phyloP scores from a whole-genome alignment of 2,329 filamentous ascomycete species.

The Fusarium abutilonis region DNA sequence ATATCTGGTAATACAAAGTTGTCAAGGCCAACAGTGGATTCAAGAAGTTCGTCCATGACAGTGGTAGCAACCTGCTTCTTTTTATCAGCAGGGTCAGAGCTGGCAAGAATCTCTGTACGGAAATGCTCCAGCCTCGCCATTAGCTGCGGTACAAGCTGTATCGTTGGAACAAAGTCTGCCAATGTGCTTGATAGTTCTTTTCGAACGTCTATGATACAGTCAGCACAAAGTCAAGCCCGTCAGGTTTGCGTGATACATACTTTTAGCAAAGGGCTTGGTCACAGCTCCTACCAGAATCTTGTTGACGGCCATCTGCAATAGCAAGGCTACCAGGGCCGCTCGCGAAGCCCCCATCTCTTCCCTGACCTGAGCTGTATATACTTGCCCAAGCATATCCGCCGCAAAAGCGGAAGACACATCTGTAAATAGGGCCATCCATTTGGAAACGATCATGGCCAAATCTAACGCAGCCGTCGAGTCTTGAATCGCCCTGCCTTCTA shows the following conservation, averaged over 20 bases:
- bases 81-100: conserved; percentile 64
- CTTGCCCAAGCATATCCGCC: conserved; percentile 58
- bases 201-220: conserved; percentile 53
- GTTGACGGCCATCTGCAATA: conserved; percentile 71
- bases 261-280: conserved; percentile 62
- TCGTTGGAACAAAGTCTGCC: conserved; percentile 64
- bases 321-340: conserved; percentile 70
- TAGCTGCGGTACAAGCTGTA: conserved; percentile 66
- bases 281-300: conserved; percentile 63
- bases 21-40: conserved; percentile 66
- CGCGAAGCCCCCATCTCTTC: conserved; percentile 70
- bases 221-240: neutral
- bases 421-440: conserved; percentile 69
- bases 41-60: conserved; percentile 66
- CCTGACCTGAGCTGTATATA: conserved; percentile 56
- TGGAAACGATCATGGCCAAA: conserved; percentile 60
- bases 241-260: conserved; percentile 48
- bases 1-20: conserved; percentile 69
- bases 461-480: conserved; percentile 60
- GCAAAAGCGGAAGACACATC: conserved; percentile 60
- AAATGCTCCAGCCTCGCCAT: conserved; percentile 66
- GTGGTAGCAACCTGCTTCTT: conserved; percentile 60
- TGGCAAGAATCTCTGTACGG: conserved; percentile 64
- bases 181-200: conserved; percentile 62
- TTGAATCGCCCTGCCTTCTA: conserved; percentile 60